These are phyloP conservation scores for Zelonia costaricensis DNA, from an alignment of 208 protist species.

Conservation along the genomic window DNA sequence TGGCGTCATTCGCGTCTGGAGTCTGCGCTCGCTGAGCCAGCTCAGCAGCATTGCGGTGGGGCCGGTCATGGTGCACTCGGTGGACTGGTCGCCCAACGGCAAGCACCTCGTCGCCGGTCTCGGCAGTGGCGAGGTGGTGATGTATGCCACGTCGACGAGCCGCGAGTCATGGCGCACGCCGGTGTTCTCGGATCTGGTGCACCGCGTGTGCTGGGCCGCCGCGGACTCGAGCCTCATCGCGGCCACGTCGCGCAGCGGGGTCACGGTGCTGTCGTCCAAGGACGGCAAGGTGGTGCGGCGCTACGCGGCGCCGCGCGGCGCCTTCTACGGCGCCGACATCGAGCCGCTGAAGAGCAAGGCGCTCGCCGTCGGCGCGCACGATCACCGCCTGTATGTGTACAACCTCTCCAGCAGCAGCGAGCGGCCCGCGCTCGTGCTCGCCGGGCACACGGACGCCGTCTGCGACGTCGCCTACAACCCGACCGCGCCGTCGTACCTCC, in stretches of 20 bases:
- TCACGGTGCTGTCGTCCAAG: slow-evolving; percentile 62
- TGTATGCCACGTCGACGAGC: slow-evolving; percentile 67
- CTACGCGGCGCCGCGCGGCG: slow-evolving; percentile 43
- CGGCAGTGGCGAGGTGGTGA: slow-evolving; percentile 73
- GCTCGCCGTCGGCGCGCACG: slow-evolving; percentile 83
- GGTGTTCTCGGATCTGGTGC: slow-evolving; percentile 50
- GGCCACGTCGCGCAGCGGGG: slow-evolving; percentile 48
- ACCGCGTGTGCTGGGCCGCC: slow-evolving; percentile 49
- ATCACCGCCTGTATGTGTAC: slow-evolving; percentile 83
- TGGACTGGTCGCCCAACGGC: slow-evolving; percentile 84
- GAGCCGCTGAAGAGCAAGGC: slow-evolving; percentile 59
- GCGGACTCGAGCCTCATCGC: slow-evolving; percentile 58
- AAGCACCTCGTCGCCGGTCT: slow-evolving; percentile 78
- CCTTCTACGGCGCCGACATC: slow-evolving; percentile 74
- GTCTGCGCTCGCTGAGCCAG: slow-evolving; percentile 53
- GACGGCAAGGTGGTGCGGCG: slow-evolving; percentile 77
- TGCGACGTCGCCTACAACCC: slow-evolving; percentile 82
- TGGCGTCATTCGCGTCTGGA: slow-evolving; percentile 88
- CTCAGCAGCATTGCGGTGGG: slow-evolving; percentile 59
- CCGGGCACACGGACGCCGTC: slow-evolving; percentile 80
- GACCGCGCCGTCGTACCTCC: slow-evolving; percentile 65
- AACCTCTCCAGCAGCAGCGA: slow-evolving; percentile 59
- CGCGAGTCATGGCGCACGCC: slow-evolving; percentile 62
- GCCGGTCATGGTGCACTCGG: slow-evolving; percentile 65
- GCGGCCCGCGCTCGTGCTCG: slow-evolving; percentile 43